Percentiles rank a stretch among this genome's conserved stretches.
Evolutionary conservation across 148 eudicot genomes (phyloP).

Genomic region (Camellia granthamiana): DNA sequence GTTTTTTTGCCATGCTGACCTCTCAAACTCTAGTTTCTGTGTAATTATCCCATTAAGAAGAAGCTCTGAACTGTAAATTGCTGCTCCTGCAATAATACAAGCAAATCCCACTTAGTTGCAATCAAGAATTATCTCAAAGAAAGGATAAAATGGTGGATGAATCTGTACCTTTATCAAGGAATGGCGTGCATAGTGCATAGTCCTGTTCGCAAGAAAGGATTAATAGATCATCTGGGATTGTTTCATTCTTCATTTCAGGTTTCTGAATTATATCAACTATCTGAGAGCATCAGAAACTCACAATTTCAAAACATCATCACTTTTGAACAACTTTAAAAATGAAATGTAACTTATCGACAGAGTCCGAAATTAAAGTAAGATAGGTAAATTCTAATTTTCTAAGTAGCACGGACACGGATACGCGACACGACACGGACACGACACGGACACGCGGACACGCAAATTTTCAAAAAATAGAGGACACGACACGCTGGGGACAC

Average conservation of each 20-base stretch:
- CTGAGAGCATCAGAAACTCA: conserved; percentile 29
- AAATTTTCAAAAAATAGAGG: too few relatives aligned
- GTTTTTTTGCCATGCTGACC: conserved; percentile 34
- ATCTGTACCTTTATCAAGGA: conserved; percentile 48
- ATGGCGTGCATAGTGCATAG: conserved; percentile 45
- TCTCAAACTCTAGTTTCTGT: conserved; percentile 63
- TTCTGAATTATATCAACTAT: conserved; percentile 26
- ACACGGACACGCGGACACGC: too few relatives aligned
- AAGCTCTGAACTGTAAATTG: conserved; percentile 56
- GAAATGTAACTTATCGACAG: background rate
- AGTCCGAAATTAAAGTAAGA: background rate
- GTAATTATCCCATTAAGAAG: conserved; percentile 61
- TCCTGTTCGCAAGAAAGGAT: conserved; percentile 68
- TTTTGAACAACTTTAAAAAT: background rate
- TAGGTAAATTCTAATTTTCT: background rate
- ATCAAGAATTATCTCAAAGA: background rate
- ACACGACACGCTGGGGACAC: too few relatives aligned
- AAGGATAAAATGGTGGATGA: background rate
- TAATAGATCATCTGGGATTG: conserved; percentile 33
- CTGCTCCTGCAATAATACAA: conserved; percentile 45
- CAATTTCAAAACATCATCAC: background rate
- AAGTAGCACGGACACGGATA: too few relatives aligned
- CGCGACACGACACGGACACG: too few relatives aligned
- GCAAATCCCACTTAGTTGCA: background rate
- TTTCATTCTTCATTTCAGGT: conserved; percentile 16